Evolutionary conservation across 768 basidiomycete species (phyloP).

Genomic region (Tricholoma saponaceum): DNA sequence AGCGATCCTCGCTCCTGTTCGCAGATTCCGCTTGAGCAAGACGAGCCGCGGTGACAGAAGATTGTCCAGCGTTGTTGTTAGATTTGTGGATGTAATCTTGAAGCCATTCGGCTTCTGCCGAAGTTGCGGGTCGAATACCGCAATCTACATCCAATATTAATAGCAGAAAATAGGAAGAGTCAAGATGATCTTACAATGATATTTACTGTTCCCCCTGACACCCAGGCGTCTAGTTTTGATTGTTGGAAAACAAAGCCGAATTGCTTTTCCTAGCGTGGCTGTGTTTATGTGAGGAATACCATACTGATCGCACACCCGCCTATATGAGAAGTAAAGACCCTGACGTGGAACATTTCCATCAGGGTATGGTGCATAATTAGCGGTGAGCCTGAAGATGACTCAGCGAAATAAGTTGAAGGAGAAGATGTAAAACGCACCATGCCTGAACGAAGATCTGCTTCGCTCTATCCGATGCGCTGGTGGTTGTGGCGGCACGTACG

Average conservation of each 20-base stretch:
- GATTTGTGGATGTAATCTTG: constrained; percentile 91
- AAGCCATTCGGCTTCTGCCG: constrained; percentile 87
- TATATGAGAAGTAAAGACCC: constrained; percentile 91
- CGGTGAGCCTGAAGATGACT: constrained; percentile 58
- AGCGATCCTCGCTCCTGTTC: constrained; percentile 63
- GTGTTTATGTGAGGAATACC: constrained; percentile 94
- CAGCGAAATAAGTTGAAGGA: constrained; percentile 6
- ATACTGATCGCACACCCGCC: constrained; percentile 87
- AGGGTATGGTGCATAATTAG: constrained; percentile 87
- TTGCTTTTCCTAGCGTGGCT: constrained; percentile 92
- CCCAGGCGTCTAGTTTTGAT: constrained; percentile 94
- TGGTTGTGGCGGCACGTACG: constrained; percentile 84
- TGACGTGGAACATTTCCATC: constrained; percentile 93
- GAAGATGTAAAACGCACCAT: constrained; percentile 51
- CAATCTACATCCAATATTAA: constrained; percentile 59
- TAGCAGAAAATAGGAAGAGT: constrained; percentile 26
- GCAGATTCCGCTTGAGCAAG: constrained; percentile 58
- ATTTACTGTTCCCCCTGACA: constrained; percentile 93
- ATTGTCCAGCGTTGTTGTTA: constrained; percentile 79
- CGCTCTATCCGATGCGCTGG: constrained; percentile 86
- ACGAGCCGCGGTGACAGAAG: constrained; percentile 71
- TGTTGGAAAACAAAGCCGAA: constrained; percentile 87
- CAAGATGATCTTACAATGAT: constrained; percentile 69
- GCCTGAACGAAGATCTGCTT: constrained; percentile 93
- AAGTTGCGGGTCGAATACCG: constrained; percentile 88